A percentile compares a stretch with the other conserved stretches of the same genome.
These are phyloP conservation scores for Ustilago lituana DNA, from an alignment of 1,284 basidiomycete species.

Conservation along the genomic window DNA sequence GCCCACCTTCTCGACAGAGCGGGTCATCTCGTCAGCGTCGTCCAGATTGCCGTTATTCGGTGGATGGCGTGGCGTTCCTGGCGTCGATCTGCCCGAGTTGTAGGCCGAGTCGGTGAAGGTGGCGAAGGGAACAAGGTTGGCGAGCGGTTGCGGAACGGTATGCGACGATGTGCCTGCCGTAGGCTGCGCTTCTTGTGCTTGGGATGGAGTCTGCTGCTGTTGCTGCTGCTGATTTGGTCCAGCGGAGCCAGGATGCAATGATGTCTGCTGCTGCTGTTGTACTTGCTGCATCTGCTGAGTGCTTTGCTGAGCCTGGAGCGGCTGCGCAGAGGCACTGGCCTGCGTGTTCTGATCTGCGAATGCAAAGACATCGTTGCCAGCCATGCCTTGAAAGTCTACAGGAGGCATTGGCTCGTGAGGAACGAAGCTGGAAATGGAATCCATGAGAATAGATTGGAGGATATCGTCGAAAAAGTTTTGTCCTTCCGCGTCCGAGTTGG, in stretches of 20 bases:
- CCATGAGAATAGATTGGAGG: constrained; percentile 47
- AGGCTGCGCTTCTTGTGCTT: not conserved
- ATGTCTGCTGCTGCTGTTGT: constrained; percentile 1
- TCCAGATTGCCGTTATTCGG: constrained; percentile 13
- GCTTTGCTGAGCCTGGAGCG: constrained; percentile 1
- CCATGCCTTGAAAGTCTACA: constrained; percentile 12
- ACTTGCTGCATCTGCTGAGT: constrained; percentile 8
- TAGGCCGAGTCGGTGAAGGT: constrained; percentile 38
- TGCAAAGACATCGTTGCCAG: constrained; percentile 8
- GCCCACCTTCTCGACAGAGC: constrained; percentile 43
- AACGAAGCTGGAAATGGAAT: constrained; percentile 45
- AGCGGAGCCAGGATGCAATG: not conserved
- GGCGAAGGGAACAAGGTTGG: constrained; percentile 33
- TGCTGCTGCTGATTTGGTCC: constrained; percentile 12
- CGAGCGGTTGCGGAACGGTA: constrained; percentile 18
- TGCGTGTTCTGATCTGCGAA: constrained; percentile 16
- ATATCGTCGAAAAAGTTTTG: constrained; percentile 53
- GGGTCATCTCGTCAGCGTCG: constrained; percentile 40
- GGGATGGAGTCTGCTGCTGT: constrained; percentile 2
- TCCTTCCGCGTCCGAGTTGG: constrained; percentile 30
- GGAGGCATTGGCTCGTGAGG: constrained; percentile 35
- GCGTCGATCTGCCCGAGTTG: constrained; percentile 41
- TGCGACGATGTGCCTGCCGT: constrained; percentile 7
- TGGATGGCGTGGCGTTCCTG: constrained; percentile 29
- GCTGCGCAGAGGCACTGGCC: constrained; percentile 1